Evolutionary conservation across 2,329 filamentous ascomycete genomes (phyloP), one percentile per base, ranked within the genome.

Genomic region (Chaetomiaceae sp.): DNA sequence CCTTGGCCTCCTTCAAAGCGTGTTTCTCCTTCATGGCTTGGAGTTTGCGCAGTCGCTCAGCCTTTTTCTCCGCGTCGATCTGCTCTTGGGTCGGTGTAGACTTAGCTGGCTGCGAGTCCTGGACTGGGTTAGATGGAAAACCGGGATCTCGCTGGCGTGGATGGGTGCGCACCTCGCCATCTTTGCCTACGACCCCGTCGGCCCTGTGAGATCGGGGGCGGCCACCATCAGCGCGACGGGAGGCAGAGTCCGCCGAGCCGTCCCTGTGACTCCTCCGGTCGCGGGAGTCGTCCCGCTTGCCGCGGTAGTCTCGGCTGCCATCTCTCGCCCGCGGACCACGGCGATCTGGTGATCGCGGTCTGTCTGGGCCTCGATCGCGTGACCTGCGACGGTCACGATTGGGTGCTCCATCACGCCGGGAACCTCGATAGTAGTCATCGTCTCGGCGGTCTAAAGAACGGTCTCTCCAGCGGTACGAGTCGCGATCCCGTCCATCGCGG

Each of bases 11-110:
- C 60, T 85, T 85, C 64, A 83, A 82, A 57, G 89, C 87, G 65
- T 89, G 85, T 70, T 91, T 92, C 69, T 89, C 87, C 71, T 96
- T 96, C 91, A 90, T 96, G 51, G 88, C 87, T 66, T 92, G 88
- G 23, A 95, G 71, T 65, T 89, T 91, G 23, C 88, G 88, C 38
- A 90, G 75, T 56, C 87, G 77, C 67, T 92, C 87, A 44, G 85
- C 86, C 66, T 91, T 89, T 64, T 87, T 89, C 44, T 89, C 83
- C 55, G 82, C 80, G 61, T 89, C 87, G 25, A 80, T 75, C 62
- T 82, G 82, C 16, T 70, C 69, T 39, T 73, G 69, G 47, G 75
- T 65, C 49, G 76, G 65, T 59, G 75, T 66, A 39, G 74, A 68
- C 63, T 83, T 85, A 47, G 75, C 73, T 55, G 70, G 63, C 80